Evolutionary conservation across 2,329 filamentous ascomycete species (phyloP), one percentile per base, ranked within the genome.

Genomic region (Arthroderma sp.): DNA sequence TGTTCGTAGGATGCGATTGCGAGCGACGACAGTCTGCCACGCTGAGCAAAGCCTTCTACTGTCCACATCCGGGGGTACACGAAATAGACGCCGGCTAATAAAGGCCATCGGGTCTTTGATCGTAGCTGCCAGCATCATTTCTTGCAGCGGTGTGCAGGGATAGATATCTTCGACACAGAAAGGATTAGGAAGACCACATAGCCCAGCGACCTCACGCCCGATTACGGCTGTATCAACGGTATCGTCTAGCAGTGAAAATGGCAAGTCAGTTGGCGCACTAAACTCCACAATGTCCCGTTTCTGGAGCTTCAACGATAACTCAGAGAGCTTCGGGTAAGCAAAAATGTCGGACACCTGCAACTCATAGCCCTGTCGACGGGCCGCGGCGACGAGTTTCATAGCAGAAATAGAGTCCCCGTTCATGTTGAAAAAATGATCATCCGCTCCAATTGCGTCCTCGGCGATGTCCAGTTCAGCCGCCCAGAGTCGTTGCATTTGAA

Each of bases 1-100:
- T 5, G 73, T 76, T 7, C 74, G 70, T 23, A 76, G 63, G 19
- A 76, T 71, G 15, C 69, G 67, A 23, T 67, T 63, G 15, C 68
- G 66, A 11, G 64, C 58, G 2, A 73, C 66, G 1, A 68, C 66
- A 13, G 61, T 63, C 47, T 72, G 65, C 67, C 71, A 76, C 0
- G 73, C 70, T 6, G 62, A 57, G 57, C 67, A 70, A 61, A 74
- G 69, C 25, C 66, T 66, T 2, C 56, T 63, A 0, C 73, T 73
- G 4, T 39, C 55, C 21, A 17, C 38, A 37, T 47, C 11, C 35
- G 58, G 39, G 37, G 55, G 21, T 37, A 11, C 68, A 69, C 15
- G 8, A 43, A 70, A 61, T 3, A 73, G 61, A 47, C 70, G 67
- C 52, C 73, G 71, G 8, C 69, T 71, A 35, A 73, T 66, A 55